Evolutionary conservation across 164 flowering plant genomes (phyloP), one percentile per base, ranked within the genome.

Genomic region (Liriodendron chinense): DNA sequence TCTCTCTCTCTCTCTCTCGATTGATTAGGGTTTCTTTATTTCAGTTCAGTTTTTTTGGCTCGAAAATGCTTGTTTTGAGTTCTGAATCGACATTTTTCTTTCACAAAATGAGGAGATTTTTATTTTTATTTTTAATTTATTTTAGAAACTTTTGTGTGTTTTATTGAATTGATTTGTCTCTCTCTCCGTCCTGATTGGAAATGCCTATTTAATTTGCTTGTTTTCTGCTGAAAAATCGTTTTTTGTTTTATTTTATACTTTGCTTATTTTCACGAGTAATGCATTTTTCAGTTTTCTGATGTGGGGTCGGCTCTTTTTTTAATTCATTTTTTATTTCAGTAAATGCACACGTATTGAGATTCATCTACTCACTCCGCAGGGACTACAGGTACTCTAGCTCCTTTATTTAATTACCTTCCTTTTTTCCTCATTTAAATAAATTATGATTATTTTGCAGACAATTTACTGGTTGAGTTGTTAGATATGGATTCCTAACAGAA

Each of bases 281-380:
- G 59, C 59, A 53, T 12, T 53, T 53, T 53, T 16, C 59, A 12
- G 59, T 12, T 53, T 12, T 53, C 59, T 53, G 59, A 53, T 53
- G 59, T 12, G 59, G 18, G 13, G 13, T 53, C 18, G 3, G 67
- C 49, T 73, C n/a, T 7, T 18, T n/a, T n/a, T n/a, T n/a, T n/a
- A n/a, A n/a, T n/a, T n/a, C n/a, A 22, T 74, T 48, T 3, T 1
- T 78, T 23, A 22, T 82, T 53, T n/a, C 96, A 96, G 99, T 86
- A 94, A 96, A 91, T 96, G 97, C 82, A 94, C 98, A 3, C 90
- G 98, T 0, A 89, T 96, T 64, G 99, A 94, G 88, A 94, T 96
- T 72, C 97, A 94, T 85, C 80, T 91, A 85, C 92, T 94, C 68
- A 89, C 95, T 34, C 89, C 96, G 47, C 97, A 90, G 81, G 99